A percentile compares a stretch with the other conserved stretches of the same genome.
These are phyloP conservation scores for Posidonia australis DNA, from an alignment of 106 monocot genomes.

Conservation along the genomic window DNA sequence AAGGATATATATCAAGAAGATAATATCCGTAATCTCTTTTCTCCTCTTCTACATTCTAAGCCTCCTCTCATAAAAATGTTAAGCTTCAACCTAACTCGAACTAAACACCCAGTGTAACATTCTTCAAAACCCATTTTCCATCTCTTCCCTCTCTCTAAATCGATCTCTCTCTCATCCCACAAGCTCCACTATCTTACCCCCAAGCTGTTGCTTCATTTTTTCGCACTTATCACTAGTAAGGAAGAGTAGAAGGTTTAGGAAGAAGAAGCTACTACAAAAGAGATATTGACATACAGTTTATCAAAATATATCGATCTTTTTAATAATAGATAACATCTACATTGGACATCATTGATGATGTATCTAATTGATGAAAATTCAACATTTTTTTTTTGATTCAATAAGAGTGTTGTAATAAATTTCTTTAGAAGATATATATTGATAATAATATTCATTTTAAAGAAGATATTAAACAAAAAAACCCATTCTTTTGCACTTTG, in stretches of 20 bases:
- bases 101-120: constrained; percentile 5
- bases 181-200: neutral
- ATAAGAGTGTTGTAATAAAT: no score
- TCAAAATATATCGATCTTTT: no score
- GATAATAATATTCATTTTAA: no score
- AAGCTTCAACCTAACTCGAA: constrained; percentile 13
- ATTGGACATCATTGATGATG: no score
- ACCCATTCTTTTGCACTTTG: no score
- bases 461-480: no score
- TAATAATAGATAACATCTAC: no score
- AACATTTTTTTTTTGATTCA: no score
- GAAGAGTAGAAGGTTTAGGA: constrained; percentile 3
- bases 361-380: no score
- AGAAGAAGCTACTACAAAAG: no score
- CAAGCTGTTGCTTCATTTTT: constrained; percentile 1
- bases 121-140: constrained; percentile 1
- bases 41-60: neutral
- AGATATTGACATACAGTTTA: no score
- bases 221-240: constrained; percentile 11
- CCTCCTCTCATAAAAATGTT: constrained; percentile 18
- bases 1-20: neutral
- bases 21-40: constrained; percentile 11
- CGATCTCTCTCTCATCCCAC: constrained; percentile 4
- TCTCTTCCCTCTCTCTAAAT: constrained; percentile 7
- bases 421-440: no score